Evolutionary conservation across 495 filamentous ascomycete species (phyloP).

Genomic region (Xylaria longipes): DNA sequence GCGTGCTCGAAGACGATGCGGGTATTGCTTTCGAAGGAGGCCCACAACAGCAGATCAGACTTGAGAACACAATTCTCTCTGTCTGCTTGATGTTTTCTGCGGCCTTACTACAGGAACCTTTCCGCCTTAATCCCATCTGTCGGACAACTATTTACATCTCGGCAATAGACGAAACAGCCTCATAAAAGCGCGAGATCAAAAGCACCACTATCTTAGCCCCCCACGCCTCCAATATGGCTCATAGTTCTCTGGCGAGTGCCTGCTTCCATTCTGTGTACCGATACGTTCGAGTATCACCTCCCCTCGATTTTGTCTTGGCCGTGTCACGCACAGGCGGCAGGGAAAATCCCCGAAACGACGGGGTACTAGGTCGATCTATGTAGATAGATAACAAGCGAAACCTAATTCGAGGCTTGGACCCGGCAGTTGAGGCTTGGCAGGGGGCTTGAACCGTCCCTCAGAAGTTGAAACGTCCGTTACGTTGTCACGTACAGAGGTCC

Average conservation of each 20-base stretch:
- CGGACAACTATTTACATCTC: not conserved
- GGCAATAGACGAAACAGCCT: not conserved
- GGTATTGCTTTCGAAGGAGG: not conserved
- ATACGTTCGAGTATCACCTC: not conserved
- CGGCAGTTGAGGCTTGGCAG: conserved; percentile 13
- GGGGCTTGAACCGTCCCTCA: not conserved
- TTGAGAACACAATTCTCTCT: not conserved
- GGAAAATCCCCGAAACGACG: conserved; percentile 1
- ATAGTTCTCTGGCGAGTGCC: not conserved
- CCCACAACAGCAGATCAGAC: not conserved
- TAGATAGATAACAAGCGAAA: not conserved
- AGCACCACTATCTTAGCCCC: not conserved
- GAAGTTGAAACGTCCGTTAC: not conserved
- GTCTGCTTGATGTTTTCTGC: not conserved
- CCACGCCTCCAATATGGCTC: not conserved
- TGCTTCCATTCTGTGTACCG: not conserved
- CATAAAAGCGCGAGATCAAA: not conserved
- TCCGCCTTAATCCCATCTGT: not conserved
- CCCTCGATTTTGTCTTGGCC: conserved; percentile 1
- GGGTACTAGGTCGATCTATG: not conserved
- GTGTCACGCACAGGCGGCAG: conserved; percentile 1
- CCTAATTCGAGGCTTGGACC: not conserved
- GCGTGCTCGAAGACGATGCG: not conserved
- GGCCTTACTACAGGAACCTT: not conserved
- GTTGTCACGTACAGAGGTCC: not conserved